phyloP scores from a whole-genome alignment of 2,329 filamentous ascomycete species.

The Alternaria arbusti region DNA sequence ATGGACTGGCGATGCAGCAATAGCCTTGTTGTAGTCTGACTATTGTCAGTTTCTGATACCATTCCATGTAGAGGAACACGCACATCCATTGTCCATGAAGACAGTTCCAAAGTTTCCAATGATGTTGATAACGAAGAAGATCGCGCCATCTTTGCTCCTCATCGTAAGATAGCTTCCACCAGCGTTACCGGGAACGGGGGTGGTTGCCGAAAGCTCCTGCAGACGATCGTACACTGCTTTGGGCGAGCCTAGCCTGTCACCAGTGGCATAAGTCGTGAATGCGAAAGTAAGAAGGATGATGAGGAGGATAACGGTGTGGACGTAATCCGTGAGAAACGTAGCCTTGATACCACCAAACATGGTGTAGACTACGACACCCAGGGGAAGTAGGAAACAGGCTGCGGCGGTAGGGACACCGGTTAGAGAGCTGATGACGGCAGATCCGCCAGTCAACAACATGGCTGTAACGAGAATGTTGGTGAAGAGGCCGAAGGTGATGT shows the following conservation, averaged over 20 bases:
- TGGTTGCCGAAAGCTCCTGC: conserved; percentile 67
- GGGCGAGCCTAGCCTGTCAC: conserved; percentile 74
- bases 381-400: conserved; percentile 80
- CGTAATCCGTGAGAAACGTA: conserved; percentile 76
- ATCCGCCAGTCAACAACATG: conserved; percentile 86
- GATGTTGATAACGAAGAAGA: conserved; percentile 91
- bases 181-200: conserved; percentile 80
- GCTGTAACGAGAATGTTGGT: conserved; percentile 87
- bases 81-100: conserved; percentile 81
- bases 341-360: conserved; percentile 75
- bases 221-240: conserved; percentile 79
- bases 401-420: conserved; percentile 77
- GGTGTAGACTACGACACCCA: conserved; percentile 83
- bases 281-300: conserved; percentile 86
- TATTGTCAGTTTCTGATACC: conserved; percentile 1
- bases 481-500: conserved; percentile 79
- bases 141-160: conserved; percentile 77
- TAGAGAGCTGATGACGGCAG: conserved; percentile 62
- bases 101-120: conserved; percentile 84
- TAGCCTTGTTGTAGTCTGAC: conserved; percentile 79
- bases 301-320: conserved; percentile 83
- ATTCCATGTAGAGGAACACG: background rate
- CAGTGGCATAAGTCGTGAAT: conserved; percentile 80
- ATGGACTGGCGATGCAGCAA: conserved; percentile 82
- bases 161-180: conserved; percentile 86